A percentile compares a stretch with the other conserved stretches of the same genome.
Conservation (phyloP, 2,329 filamentous ascomycete species). For the Dichotomopilus funicola region DNA sequence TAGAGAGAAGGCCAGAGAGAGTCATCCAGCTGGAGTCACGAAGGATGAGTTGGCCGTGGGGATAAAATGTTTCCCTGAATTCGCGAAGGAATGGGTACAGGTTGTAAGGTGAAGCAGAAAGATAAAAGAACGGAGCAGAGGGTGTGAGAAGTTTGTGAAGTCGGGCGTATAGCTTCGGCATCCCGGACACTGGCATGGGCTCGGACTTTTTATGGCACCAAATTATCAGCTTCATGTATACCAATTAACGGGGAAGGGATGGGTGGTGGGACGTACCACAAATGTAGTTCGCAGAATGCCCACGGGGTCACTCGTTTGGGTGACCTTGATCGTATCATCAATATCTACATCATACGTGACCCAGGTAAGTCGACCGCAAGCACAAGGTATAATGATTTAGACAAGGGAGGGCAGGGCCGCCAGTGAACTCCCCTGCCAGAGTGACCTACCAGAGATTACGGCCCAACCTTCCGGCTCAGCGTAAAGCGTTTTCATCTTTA, state of each 20-base stretch:
- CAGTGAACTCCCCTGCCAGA: no score
- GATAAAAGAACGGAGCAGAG: constrained; percentile 78
- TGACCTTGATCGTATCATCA: constrained; percentile 93
- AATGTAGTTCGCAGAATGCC: constrained; percentile 83
- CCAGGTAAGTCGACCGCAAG: constrained; percentile 15
- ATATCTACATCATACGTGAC: constrained; percentile 51
- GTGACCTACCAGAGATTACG: constrained; percentile 60
- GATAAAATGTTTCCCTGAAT: constrained; percentile 67
- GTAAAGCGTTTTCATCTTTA: constrained; percentile 65
- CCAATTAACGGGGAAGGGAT: background rate
- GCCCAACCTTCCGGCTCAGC: constrained; percentile 75
- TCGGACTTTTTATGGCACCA: constrained; percentile 39
- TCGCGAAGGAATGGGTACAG: constrained; percentile 77
- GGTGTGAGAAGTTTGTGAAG: constrained; percentile 49
- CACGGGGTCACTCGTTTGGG: constrained; percentile 69
- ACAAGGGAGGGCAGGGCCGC: no score
- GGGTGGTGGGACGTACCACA: constrained; percentile 32
- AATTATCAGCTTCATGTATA: background rate
- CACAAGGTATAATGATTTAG: background rate
- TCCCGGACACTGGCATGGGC: constrained; percentile 65
- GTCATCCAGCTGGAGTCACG: constrained; percentile 85
- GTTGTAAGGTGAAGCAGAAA: constrained; percentile 91
- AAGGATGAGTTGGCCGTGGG: constrained; percentile 72
- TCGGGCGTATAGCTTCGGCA: constrained; percentile 75
- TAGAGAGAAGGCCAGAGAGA: constrained; percentile 69